A percentile compares a stretch with the other conserved stretches of the same genome.
Conservation (phyloP, 2,329 filamentous ascomycete species). For the Tolypocladium tundrense region DNA sequence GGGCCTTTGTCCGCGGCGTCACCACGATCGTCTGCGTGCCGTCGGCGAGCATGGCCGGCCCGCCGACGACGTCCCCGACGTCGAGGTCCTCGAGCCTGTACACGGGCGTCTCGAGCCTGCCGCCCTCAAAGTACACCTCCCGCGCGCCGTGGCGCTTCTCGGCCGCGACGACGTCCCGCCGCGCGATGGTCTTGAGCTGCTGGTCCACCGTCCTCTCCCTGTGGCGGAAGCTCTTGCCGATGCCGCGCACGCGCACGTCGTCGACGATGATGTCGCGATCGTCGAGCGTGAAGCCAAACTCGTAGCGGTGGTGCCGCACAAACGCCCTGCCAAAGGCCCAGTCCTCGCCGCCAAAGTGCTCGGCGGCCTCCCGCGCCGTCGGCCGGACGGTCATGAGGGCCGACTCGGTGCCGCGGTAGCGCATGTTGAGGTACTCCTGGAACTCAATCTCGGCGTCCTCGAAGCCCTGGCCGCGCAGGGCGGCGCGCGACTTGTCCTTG, state of each 20-base stretch:
- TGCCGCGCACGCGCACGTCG: conserved; percentile 30
- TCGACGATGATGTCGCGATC: conserved; percentile 29
- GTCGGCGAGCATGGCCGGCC: conserved; percentile 49
- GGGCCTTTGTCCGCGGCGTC: conserved; percentile 28
- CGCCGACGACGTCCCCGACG: conserved; percentile 9
- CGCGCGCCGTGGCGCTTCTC: conserved; percentile 8
- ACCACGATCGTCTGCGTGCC: conserved; percentile 66
- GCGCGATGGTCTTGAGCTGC: conserved; percentile 62
- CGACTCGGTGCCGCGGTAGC: conserved; percentile 83
- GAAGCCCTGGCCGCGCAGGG: conserved; percentile 71
- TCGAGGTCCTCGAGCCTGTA: conserved; percentile 13
- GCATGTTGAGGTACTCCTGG: conserved; percentile 62
- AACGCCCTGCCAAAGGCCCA: conserved; percentile 84
- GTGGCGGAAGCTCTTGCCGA: conserved; percentile 65
- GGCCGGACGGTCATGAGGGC: conserved; percentile 84
- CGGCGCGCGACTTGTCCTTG: conserved; percentile 60
- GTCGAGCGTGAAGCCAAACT: conserved; percentile 58
- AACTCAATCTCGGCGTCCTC: conserved; percentile 35
- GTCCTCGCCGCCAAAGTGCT: conserved; percentile 50
- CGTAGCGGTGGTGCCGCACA: conserved; percentile 68
- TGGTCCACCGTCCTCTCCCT: conserved; percentile 74
- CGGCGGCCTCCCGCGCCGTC: conserved; percentile 46
- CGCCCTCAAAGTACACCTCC: conserved; percentile 10
- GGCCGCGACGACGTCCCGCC: conserved; percentile 33
- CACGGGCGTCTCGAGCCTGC: conserved; percentile 12